Percentiles rank a stretch among this genome's conserved stretches.
Evolutionary conservation across 2,329 filamentous ascomycete genomes (phyloP).

Genomic region (Fusarium sp.): DNA sequence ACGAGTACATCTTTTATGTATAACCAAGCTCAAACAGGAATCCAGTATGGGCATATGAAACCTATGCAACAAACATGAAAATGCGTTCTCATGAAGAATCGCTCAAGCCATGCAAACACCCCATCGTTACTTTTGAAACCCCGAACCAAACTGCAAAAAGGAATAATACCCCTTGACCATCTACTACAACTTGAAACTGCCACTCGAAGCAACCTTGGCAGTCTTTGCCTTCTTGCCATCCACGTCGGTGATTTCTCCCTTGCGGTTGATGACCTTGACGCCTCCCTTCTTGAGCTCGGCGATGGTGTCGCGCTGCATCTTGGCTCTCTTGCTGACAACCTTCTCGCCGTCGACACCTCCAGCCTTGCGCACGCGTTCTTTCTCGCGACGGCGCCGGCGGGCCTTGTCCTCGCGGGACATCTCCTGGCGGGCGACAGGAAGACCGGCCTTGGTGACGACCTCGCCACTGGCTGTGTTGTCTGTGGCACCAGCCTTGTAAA

Average conservation of each 20-base stretch:
- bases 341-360: conserved; percentile 58
- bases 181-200: conserved; percentile 71
- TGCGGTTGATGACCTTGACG: conserved; percentile 91
- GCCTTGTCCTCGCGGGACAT: conserved; percentile 88
- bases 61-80: conserved; percentile 25
- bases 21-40: not conserved
- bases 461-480: conserved; percentile 73
- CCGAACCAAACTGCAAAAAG: conserved; percentile 11
- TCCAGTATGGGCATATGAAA: conserved; percentile 4
- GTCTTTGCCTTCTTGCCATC: conserved; percentile 78
- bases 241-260: conserved; percentile 84
- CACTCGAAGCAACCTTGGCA: conserved; percentile 60
- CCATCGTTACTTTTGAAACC: conserved; percentile 22
- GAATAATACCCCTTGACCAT: not conserved
- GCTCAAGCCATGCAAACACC: conserved; percentile 34
- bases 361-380: conserved; percentile 82
- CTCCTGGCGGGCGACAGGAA: conserved; percentile 83
- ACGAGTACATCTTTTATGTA: not conserved
- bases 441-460: conserved; percentile 78
- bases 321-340: conserved; percentile 65
- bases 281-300: conserved; percentile 82
- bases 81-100: conserved; percentile 36
- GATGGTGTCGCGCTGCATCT: conserved; percentile 60
- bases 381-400: conserved; percentile 79
- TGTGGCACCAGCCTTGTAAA: conserved; percentile 81